A percentile compares a stretch with the other conserved stretches of the same genome.
Evolutionary conservation across 768 basidiomycete genomes (phyloP).

Genomic region (Tricholoma flavovirens): DNA sequence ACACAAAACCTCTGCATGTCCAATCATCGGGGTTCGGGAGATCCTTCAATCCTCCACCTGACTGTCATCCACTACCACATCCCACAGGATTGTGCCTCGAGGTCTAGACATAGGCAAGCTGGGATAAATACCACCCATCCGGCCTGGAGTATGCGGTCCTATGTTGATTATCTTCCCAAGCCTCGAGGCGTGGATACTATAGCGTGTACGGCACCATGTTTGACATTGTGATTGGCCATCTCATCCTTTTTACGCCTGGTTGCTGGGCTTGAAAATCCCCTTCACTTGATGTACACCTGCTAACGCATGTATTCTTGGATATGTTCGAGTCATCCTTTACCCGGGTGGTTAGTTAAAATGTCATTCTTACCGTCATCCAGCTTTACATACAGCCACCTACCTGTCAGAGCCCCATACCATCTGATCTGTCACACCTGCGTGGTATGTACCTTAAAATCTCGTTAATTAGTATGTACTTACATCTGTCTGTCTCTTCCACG

Average conservation of each 20-base stretch:
- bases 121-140: neutral
- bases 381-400: neutral
- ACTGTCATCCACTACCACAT: neutral
- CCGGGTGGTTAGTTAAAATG: neutral
- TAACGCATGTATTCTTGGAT: neutral
- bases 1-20: neutral
- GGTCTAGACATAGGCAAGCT: neutral
- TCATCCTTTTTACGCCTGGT: neutral
- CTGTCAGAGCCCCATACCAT: neutral
- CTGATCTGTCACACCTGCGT: neutral
- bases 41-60: neutral
- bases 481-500: neutral
- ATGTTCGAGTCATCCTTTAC: neutral
- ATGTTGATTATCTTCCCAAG: neutral
- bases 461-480: neutral
- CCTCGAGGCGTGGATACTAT: slow-evolving; percentile 1
- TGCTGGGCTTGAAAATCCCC: neutral
- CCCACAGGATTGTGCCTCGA: neutral
- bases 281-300: neutral
- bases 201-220: slow-evolving; percentile 1
- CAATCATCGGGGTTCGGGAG: neutral
- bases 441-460: neutral
- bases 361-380: neutral
- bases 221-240: neutral
- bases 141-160: neutral